Percentiles rank a stretch among this genome's conserved stretches.
Evolutionary conservation across 2,329 filamentous ascomycete genomes (phyloP).

Genomic region (Aureobasidium sp.): DNA sequence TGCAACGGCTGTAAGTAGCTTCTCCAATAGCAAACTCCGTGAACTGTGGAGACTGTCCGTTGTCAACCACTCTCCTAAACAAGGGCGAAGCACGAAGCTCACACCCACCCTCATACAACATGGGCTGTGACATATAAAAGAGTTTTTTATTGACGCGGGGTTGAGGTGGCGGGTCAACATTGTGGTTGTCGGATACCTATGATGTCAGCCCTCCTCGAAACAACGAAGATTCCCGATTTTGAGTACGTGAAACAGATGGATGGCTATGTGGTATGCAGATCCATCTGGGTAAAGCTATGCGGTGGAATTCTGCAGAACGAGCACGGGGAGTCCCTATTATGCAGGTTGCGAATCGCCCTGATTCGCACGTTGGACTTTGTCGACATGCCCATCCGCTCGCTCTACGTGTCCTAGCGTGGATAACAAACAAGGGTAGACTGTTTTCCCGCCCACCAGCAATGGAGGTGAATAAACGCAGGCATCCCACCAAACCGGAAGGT

Average conservation of each 20-base stretch:
- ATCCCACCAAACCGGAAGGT: conserved; percentile 1
- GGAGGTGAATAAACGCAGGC: neutral
- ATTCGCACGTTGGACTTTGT: neutral
- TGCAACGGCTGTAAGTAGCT: neutral
- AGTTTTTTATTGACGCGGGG: neutral
- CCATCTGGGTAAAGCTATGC: neutral
- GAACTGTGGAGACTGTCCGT: neutral
- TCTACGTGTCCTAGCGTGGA: neutral
- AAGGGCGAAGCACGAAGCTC: neutral
- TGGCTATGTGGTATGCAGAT: neutral
- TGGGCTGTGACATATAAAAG: neutral
- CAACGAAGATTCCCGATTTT: neutral
- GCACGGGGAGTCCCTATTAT: neutral
- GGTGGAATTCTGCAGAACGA: neutral
- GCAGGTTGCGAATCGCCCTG: neutral
- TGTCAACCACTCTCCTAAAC: neutral
- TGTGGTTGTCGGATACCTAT: neutral
- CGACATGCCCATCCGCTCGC: neutral
- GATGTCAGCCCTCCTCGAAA: neutral
- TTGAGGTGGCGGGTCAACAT: neutral
- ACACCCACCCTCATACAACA: neutral
- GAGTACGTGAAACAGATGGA: neutral
- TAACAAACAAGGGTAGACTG: neutral
- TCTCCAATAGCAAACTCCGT: neutral
- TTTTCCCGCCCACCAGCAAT: neutral